Conservation (phyloP, 2,329 filamentous ascomycete genomes). For the Calonectria pseudoturangicola region DNA sequence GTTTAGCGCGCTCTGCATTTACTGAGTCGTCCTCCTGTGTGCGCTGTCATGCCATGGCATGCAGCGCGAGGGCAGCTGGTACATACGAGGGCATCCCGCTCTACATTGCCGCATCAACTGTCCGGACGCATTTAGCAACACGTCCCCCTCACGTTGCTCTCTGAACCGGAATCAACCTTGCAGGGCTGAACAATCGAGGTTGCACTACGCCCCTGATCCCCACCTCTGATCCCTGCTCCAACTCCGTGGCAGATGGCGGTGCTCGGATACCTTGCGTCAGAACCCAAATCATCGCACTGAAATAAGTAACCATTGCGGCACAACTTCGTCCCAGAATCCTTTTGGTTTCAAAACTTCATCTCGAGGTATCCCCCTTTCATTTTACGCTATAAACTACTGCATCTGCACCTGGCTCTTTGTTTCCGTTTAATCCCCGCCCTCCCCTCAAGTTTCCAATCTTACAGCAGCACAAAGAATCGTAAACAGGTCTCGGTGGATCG, state of each 20-base stretch:
- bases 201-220: slow-evolving; percentile 25
- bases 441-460: background rate
- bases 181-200: slow-evolving; percentile 39
- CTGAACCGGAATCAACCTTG: slow-evolving; percentile 10
- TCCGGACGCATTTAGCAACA: background rate
- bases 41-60: background rate
- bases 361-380: background rate
- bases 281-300: slow-evolving; percentile 3
- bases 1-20: slow-evolving; percentile 11
- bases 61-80: background rate
- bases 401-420: background rate
- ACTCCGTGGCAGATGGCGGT: slow-evolving; percentile 4
- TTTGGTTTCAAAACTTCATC: slow-evolving; percentile 11
- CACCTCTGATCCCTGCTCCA: slow-evolving; percentile 20
- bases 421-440: background rate
- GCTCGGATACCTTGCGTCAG: slow-evolving; percentile 13
- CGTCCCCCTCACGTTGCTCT: slow-evolving; percentile 3
- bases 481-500: background rate
- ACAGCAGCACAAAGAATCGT: background rate
- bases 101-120: slow-evolving; percentile 11
- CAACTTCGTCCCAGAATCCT: background rate
- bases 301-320: slow-evolving; percentile 25
- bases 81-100: background rate
- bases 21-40: background rate
- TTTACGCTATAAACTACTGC: background rate